Conservation (phyloP, 305 asterid species). For the Fraxinus nigra region DNA sequence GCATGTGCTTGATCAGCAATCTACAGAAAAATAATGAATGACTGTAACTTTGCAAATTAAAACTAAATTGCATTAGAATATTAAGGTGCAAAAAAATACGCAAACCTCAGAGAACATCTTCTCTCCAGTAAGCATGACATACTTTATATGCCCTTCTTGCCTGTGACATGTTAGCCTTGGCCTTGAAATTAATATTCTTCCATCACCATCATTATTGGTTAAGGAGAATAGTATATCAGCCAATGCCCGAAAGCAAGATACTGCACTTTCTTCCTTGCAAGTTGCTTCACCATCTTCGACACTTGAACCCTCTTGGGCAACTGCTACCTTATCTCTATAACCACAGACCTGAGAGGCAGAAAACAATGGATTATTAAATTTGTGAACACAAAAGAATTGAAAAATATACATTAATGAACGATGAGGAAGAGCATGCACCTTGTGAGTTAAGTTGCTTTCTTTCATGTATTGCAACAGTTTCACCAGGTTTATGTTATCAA, state of each 20-base stretch:
- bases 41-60: slow-evolving; percentile 7
- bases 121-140: slow-evolving; percentile 97
- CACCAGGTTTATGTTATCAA: slow-evolving; percentile 89
- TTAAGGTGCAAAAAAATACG: slow-evolving; percentile 18
- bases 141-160: slow-evolving; percentile 68
- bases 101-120: slow-evolving; percentile 89
- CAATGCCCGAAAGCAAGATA: slow-evolving; percentile 80
- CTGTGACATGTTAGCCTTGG: slow-evolving; percentile 39
- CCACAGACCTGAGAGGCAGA: slow-evolving; percentile 67
- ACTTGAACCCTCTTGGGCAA: slow-evolving; percentile 34
- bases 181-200: slow-evolving; percentile 70
- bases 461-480: slow-evolving; percentile 66
- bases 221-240: slow-evolving; percentile 62
- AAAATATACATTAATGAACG: slow-evolving; percentile 16
- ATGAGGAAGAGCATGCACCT: slow-evolving; percentile 44
- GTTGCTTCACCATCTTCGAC: slow-evolving; percentile 32
- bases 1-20: slow-evolving; percentile 78
- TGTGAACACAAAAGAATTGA: neutral
- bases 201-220: slow-evolving; percentile 74
- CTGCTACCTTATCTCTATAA: slow-evolving; percentile 64
- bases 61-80: neutral
- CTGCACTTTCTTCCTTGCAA: slow-evolving; percentile 60
- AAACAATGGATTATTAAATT: slow-evolving; percentile 17
- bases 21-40: slow-evolving; percentile 33
- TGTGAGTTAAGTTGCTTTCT: slow-evolving; percentile 80